Conservation (phyloP, 2,329 filamentous ascomycete genomes). For the Lithohypha guttulata region DNA sequence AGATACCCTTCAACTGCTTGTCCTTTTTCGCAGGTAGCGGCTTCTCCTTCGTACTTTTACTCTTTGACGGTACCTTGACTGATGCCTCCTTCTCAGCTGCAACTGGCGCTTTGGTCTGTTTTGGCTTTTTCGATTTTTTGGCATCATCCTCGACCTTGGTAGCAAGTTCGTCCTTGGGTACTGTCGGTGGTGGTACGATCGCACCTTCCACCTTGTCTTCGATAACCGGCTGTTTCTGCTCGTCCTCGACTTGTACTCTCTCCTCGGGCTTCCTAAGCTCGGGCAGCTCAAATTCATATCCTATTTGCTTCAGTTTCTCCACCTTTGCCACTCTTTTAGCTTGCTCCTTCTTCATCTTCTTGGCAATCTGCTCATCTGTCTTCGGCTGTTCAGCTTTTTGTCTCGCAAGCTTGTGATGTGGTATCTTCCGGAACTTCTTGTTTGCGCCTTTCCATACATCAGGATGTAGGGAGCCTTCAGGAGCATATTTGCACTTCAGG, state of each 20-base stretch:
- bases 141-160: slow-evolving; percentile 18
- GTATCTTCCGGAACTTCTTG: slow-evolving; percentile 76
- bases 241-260: slow-evolving; percentile 29
- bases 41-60: slow-evolving; percentile 11
- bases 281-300: slow-evolving; percentile 65
- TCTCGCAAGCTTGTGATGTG: slow-evolving; percentile 78
- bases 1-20: slow-evolving; percentile 24
- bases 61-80: slow-evolving; percentile 7
- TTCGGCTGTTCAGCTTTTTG: slow-evolving; percentile 61
- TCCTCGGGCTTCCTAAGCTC: slow-evolving; percentile 28
- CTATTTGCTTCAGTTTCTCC: slow-evolving; percentile 65
- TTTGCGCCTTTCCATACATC: slow-evolving; percentile 85
- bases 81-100: slow-evolving; percentile 5
- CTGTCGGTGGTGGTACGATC: slow-evolving; percentile 23
- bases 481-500: slow-evolving; percentile 72
- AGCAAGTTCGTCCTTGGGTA: slow-evolving; percentile 22
- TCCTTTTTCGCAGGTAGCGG: slow-evolving; percentile 22
- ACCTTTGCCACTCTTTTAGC: slow-evolving; percentile 57
- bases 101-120: neutral
- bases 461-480: slow-evolving; percentile 65
- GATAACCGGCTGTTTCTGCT: slow-evolving; percentile 17
- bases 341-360: slow-evolving; percentile 63
- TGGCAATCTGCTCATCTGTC: slow-evolving; percentile 61
- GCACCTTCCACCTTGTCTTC: slow-evolving; percentile 24
- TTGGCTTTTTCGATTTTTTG: slow-evolving; percentile 13